Evolutionary conservation across 495 filamentous ascomycete genomes (phyloP).

Genomic region (Terfezia boudieri): DNA sequence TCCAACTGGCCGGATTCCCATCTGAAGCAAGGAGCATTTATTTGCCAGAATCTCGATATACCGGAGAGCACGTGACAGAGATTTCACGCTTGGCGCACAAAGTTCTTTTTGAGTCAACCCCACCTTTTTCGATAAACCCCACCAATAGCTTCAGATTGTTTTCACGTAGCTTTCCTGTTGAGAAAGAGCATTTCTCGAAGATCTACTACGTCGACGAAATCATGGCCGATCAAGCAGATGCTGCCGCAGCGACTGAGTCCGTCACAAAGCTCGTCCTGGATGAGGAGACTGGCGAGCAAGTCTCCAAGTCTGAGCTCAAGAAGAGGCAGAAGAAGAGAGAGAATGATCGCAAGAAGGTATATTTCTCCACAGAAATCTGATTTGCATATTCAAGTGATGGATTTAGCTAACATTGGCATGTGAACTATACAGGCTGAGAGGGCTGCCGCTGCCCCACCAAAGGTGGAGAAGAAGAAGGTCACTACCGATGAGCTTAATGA

Average conservation of each 20-base stretch:
- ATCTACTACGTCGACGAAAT: not conserved
- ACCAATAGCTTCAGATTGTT: too few relatives aligned
- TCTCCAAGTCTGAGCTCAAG: slow-evolving; percentile 82
- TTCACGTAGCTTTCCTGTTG: too few relatives aligned
- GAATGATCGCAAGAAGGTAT: slow-evolving; percentile 55
- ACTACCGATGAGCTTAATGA: slow-evolving; percentile 43
- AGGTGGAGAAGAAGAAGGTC: slow-evolving; percentile 44
- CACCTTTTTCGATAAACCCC: too few relatives aligned
- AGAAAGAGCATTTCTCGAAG: too few relatives aligned
- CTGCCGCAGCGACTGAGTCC: not conserved
- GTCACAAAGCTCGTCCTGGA: slow-evolving; percentile 53
- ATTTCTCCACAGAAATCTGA: too few relatives aligned
- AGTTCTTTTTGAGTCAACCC: too few relatives aligned
- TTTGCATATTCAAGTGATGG: too few relatives aligned
- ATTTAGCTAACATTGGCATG: not conserved
- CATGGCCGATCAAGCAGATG: not conserved
- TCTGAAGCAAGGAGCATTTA: too few relatives aligned
- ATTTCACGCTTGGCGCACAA: too few relatives aligned
- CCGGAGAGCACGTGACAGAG: too few relatives aligned
- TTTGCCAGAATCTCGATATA: too few relatives aligned
- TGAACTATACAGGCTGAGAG: slow-evolving; percentile 34
- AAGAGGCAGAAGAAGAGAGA: slow-evolving; percentile 81
- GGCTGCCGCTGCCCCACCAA: slow-evolving; percentile 49
- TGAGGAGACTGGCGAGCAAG: slow-evolving; percentile 63
- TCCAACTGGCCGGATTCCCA: too few relatives aligned